Evolutionary conservation across 225 moss, liverwort and hornwort genomes (phyloP).

Genomic region (Sphagnum contortum): DNA sequence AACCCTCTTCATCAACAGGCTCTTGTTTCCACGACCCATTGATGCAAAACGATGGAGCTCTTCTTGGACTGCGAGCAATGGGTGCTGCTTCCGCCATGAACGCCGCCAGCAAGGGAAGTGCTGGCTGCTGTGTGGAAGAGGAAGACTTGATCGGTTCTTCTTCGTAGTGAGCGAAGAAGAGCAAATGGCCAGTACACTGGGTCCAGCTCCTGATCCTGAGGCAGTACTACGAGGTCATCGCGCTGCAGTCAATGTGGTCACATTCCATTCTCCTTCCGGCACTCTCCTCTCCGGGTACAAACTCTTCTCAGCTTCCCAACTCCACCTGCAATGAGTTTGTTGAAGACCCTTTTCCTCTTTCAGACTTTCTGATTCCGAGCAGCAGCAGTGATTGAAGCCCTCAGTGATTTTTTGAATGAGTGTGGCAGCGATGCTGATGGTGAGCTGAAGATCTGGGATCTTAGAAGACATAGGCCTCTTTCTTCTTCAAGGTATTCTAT

Average conservation of each 20-base stretch:
- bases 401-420: too few relatives aligned
- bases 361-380: not conserved
- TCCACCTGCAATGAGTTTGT: too few relatives aligned
- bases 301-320: not conserved
- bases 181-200: slow-evolving; percentile 17
- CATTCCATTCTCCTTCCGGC: slow-evolving; percentile 62
- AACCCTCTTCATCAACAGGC: too few relatives aligned
- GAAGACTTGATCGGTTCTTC: too few relatives aligned
- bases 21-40: too few relatives aligned
- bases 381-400: too few relatives aligned
- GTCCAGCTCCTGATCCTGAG: slow-evolving; percentile 74
- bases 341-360: not conserved
- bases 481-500: slow-evolving; percentile 64
- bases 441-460: slow-evolving; percentile 88
- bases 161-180: too few relatives aligned
- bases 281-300: slow-evolving; percentile 75
- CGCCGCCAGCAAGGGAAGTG: too few relatives aligned
- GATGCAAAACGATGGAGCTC: too few relatives aligned
- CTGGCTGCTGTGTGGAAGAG: too few relatives aligned
- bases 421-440: slow-evolving; percentile 74
- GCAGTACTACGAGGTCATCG: slow-evolving; percentile 88
- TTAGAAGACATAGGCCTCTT: slow-evolving; percentile 52
- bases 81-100: too few relatives aligned
- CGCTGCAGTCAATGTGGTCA: slow-evolving; percentile 66
- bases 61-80: too few relatives aligned